Conservation (phyloP, 2,329 filamentous ascomycete species). For the Plectosphaerella cucumerina region DNA sequence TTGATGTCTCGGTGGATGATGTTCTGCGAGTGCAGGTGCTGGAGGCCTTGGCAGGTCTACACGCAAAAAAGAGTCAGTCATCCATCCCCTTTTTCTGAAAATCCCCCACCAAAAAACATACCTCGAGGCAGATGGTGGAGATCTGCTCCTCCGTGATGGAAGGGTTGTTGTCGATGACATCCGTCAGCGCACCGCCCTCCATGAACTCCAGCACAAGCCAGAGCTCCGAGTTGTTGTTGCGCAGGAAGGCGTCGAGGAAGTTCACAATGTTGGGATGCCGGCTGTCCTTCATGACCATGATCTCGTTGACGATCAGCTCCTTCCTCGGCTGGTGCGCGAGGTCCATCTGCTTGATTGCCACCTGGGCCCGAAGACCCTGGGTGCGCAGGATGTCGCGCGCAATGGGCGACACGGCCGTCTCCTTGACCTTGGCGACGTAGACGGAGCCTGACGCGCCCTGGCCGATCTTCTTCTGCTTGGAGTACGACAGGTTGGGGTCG, state of each 20-base stretch:
- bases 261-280: slow-evolving; percentile 98
- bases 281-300: slow-evolving; percentile 99
- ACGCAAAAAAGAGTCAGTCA: slow-evolving; percentile 9
- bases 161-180: slow-evolving; percentile 97
- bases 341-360: slow-evolving; percentile 99
- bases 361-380: slow-evolving; percentile 78
- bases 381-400: slow-evolving; percentile 75
- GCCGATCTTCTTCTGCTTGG: slow-evolving; percentile 99
- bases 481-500: slow-evolving; percentile 90
- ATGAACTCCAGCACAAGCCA: slow-evolving; percentile 99
- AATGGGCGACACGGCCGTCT: slow-evolving; percentile 74
- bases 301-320: slow-evolving; percentile 98
- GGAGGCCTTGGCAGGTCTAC: slow-evolving; percentile 95
- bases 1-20: slow-evolving; percentile 99
- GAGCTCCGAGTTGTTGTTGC: slow-evolving; percentile 91
- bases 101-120: slow-evolving; percentile 37
- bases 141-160: slow-evolving; percentile 96
- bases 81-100: neutral
- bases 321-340: slow-evolving; percentile 94
- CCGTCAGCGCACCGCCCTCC: slow-evolving; percentile 95
- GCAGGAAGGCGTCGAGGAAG: slow-evolving; percentile 93
- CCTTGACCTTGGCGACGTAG: slow-evolving; percentile 94
- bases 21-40: slow-evolving; percentile 91
- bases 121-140: slow-evolving; percentile 93
- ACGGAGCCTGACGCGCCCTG: slow-evolving; percentile 97